phyloP scores from a whole-genome alignment of 1,284 basidiomycete genomes.

The Ustilago sp. region DNA sequence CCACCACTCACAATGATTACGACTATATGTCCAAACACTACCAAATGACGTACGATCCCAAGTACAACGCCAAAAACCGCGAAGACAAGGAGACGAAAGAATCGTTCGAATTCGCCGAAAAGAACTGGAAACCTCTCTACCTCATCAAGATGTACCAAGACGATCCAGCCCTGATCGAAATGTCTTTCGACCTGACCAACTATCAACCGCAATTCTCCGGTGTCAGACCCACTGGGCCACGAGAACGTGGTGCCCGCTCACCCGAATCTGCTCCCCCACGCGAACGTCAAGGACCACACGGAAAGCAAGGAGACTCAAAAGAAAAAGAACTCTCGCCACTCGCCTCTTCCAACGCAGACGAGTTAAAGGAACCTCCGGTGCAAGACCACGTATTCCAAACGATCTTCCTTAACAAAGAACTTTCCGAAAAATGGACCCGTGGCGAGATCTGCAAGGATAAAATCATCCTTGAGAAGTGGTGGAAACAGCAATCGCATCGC shows the following conservation, averaged over 20 bases:
- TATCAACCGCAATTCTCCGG: slow-evolving; percentile 74
- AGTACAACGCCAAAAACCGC: slow-evolving; percentile 69
- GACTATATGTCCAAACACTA: slow-evolving; percentile 74
- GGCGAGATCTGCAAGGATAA: slow-evolving; percentile 73
- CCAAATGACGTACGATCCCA: slow-evolving; percentile 67
- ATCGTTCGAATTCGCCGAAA: slow-evolving; percentile 71
- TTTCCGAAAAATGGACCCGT: slow-evolving; percentile 73
- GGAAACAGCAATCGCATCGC: slow-evolving; percentile 76
- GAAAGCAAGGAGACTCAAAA: slow-evolving; percentile 46
- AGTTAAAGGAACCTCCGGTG: slow-evolving; percentile 62
- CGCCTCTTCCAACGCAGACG: slow-evolving; percentile 24
- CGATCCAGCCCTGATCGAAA: slow-evolving; percentile 76
- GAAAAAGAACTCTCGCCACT: slow-evolving; percentile 32
- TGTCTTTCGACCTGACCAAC: slow-evolving; percentile 74
- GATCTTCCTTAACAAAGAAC: slow-evolving; percentile 75
- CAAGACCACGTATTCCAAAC: slow-evolving; percentile 76
- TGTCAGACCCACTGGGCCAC: slow-evolving; percentile 40
- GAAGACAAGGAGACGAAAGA: slow-evolving; percentile 70
- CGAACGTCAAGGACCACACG: slow-evolving; percentile 48
- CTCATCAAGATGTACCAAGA: slow-evolving; percentile 75
- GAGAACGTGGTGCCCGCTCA: slow-evolving; percentile 24
- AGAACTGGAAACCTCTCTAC: slow-evolving; percentile 72
- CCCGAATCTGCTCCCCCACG: slow-evolving; percentile 44
- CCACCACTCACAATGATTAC: slow-evolving; percentile 75
- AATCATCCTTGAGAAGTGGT: slow-evolving; percentile 75